Conservation (phyloP, 179 eudicot genomes). For the Kewa caespitosa region DNA sequence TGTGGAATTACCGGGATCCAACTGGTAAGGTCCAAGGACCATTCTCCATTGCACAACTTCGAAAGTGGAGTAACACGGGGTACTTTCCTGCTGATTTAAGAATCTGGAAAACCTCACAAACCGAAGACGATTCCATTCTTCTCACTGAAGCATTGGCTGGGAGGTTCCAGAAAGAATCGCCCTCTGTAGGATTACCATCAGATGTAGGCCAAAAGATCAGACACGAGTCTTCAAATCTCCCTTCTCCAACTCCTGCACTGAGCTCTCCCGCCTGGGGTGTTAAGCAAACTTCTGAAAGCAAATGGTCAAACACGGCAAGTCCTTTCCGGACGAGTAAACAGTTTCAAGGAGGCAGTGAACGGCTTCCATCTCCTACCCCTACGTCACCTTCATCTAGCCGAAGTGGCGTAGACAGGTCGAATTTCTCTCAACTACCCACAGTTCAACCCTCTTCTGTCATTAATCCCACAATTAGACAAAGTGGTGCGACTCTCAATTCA, state of each 20-base stretch:
- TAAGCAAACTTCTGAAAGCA: constrained; percentile 31
- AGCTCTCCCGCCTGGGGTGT: constrained; percentile 36
- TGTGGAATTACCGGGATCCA: constrained; percentile 92
- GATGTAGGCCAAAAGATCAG: constrained; percentile 31
- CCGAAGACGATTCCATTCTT: constrained; percentile 66
- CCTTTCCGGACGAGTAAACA: constrained; percentile 31
- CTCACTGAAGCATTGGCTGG: constrained; percentile 77
- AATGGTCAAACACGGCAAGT: constrained; percentile 32
- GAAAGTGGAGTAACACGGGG: constrained; percentile 91
- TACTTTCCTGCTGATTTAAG: constrained; percentile 74
- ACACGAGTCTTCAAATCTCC: constrained; percentile 51
- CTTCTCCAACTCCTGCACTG: constrained; percentile 67
- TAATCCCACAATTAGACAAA: constrained; percentile 18
- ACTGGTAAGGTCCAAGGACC: constrained; percentile 92
- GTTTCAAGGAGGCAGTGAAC: constrained; percentile 34
- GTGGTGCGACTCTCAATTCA: constrained; percentile 16
- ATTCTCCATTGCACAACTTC: constrained; percentile 79
- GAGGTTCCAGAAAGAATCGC: constrained; percentile 46
- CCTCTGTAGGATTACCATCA: constrained; percentile 19
- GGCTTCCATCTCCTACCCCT: constrained; percentile 51
- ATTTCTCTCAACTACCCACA: constrained; percentile 22
- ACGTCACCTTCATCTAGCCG: constrained; percentile 31
- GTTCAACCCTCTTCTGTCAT: constrained; percentile 25
- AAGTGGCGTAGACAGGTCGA: constrained; percentile 24
- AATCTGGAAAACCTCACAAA: constrained; percentile 63